Evolutionary conservation across 768 basidiomycete genomes (phyloP).

Genomic region (Asterophora lycoperdoides): DNA sequence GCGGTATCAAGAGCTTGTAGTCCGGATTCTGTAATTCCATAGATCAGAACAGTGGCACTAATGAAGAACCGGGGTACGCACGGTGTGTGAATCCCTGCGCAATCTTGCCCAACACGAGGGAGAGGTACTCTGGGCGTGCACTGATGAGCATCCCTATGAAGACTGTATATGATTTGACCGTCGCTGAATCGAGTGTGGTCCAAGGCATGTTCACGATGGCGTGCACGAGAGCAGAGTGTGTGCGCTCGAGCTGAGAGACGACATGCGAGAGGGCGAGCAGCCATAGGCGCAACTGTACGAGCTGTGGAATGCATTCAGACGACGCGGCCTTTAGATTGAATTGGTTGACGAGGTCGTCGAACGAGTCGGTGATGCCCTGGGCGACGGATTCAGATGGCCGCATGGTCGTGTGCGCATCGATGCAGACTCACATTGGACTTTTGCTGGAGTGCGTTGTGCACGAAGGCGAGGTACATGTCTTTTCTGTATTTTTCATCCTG

Average conservation of each 20-base stretch:
- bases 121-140: conserved; percentile 88
- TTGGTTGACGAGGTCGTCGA: conserved; percentile 86
- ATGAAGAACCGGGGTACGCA: conserved; percentile 37
- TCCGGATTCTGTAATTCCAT: conserved; percentile 57
- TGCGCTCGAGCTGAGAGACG: conserved; percentile 82
- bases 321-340: conserved; percentile 55
- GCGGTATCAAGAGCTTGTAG: conserved; percentile 55
- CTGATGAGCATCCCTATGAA: conserved; percentile 91
- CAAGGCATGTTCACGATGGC: conserved; percentile 87
- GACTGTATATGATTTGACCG: conserved; percentile 84
- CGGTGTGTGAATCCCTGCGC: conserved; percentile 87
- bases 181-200: conserved; percentile 82
- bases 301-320: conserved; percentile 32
- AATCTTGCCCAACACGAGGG: conserved; percentile 75
- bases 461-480: conserved; percentile 81
- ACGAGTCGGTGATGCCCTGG: conserved; percentile 71
- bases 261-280: conserved; percentile 86
- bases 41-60: conserved; percentile 2
- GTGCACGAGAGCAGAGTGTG: conserved; percentile 76
- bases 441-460: conserved; percentile 76
- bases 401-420: conserved; percentile 5
- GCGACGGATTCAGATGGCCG: conserved; percentile 23
- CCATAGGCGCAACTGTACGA: conserved; percentile 69
- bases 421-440: conserved; percentile 55
- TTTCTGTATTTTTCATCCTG: conserved; percentile 72